A percentile compares a stretch with the other conserved stretches of the same genome.
phyloP scores from a whole-genome alignment of 2,329 filamentous ascomycete species.

The Stachybotrys chartarum region DNA sequence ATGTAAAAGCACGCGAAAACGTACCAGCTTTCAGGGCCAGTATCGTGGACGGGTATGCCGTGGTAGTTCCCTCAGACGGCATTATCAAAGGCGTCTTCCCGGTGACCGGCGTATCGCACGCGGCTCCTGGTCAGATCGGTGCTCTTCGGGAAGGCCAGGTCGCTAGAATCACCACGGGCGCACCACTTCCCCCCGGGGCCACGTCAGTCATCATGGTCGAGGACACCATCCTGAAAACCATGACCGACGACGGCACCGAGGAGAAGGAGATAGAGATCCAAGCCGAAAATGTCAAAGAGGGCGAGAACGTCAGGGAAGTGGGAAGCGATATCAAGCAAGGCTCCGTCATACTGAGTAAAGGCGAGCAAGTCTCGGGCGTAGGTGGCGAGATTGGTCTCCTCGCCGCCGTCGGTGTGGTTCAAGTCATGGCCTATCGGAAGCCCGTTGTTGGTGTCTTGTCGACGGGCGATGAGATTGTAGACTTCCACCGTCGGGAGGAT shows the following conservation, averaged over 20 bases:
- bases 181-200: slow-evolving; percentile 79
- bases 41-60: slow-evolving; percentile 94
- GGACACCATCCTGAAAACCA: slow-evolving; percentile 71
- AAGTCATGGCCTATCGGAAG: slow-evolving; percentile 65
- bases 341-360: slow-evolving; percentile 63
- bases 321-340: slow-evolving; percentile 77
- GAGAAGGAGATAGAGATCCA: slow-evolving; percentile 85
- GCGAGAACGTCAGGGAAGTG: slow-evolving; percentile 85
- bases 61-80: slow-evolving; percentile 57
- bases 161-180: slow-evolving; percentile 88
- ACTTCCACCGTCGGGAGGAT: slow-evolving; percentile 54
- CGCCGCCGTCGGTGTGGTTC: slow-evolving; percentile 70
- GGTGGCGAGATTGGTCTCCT: slow-evolving; percentile 90
- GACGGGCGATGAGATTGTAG: slow-evolving; percentile 90
- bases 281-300: slow-evolving; percentile 63
- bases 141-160: slow-evolving; percentile 67
- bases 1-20: slow-evolving; percentile 70
- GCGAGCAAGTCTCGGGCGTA: slow-evolving; percentile 75
- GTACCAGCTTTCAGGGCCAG: slow-evolving; percentile 93
- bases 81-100: slow-evolving; percentile 75
- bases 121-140: slow-evolving; percentile 61
- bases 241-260: slow-evolving; percentile 73
- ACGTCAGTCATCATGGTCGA: slow-evolving; percentile 91
- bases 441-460: slow-evolving; percentile 83
- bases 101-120: slow-evolving; percentile 81